Evolutionary conservation across 495 filamentous ascomycete species (phyloP).

Genomic region (Podospora fimiseda): DNA sequence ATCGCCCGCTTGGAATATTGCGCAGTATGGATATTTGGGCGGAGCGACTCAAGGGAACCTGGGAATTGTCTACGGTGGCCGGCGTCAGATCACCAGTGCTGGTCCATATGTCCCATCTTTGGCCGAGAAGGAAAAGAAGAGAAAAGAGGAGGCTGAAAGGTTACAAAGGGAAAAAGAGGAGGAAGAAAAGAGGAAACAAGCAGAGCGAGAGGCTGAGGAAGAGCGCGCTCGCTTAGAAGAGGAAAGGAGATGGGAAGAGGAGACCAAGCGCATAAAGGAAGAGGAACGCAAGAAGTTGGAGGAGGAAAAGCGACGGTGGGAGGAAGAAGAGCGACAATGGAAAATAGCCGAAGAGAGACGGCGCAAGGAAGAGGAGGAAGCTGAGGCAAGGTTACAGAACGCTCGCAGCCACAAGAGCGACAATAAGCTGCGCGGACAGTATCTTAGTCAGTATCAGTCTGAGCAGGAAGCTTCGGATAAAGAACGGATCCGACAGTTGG

Average conservation of each 20-base stretch:
- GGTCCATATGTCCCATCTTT: conserved; percentile 70
- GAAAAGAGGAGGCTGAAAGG: conserved; percentile 47
- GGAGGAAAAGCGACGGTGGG: conserved; percentile 74
- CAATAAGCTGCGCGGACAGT: conserved; percentile 70
- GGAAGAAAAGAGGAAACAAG: conserved; percentile 53
- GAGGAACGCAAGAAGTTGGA: conserved; percentile 63
- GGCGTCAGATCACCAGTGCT: conserved; percentile 85
- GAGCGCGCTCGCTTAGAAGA: conserved; percentile 61
- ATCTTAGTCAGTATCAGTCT: conserved; percentile 77
- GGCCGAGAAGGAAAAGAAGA: conserved; percentile 47
- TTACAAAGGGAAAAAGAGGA: conserved; percentile 60
- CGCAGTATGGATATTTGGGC: conserved; percentile 98
- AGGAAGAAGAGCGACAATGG: conserved; percentile 78
- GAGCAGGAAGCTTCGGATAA: conserved; percentile 39
- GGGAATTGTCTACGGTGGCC: conserved; percentile 83
- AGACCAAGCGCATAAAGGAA: conserved; percentile 60
- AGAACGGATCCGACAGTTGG: conserved; percentile 68
- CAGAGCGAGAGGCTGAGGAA: conserved; percentile 64
- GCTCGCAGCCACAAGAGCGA: conserved; percentile 53
- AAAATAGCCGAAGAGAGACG: conserved; percentile 73
- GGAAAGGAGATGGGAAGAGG: conserved; percentile 73
- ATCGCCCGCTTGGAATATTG: conserved; percentile 94
- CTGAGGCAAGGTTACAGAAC: conserved; percentile 51
- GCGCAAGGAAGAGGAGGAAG: conserved; percentile 65
- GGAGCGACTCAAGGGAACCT: conserved; percentile 94